Conservation (phyloP, 78 protist species). For the Pigoraptor vietnamica region DNA sequence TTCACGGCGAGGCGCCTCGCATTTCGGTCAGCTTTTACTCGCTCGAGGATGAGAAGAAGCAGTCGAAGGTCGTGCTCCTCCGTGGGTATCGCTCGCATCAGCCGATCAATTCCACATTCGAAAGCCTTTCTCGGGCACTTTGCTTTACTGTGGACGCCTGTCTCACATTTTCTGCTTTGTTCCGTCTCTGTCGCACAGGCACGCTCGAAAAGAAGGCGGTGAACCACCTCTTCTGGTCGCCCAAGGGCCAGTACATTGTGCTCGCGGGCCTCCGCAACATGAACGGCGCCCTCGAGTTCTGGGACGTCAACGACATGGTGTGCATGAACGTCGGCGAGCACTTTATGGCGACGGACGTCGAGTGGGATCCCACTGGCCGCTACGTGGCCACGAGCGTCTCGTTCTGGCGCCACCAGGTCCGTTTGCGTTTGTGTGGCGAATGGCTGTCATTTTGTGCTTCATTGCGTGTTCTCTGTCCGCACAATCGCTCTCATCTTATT, state of each 20-base stretch:
- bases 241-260: constrained; percentile 27
- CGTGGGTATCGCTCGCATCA: background rate
- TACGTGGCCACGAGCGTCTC: constrained; percentile 68
- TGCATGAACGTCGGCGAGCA: constrained; percentile 68
- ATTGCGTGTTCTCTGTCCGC: background rate
- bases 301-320: constrained; percentile 50
- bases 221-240: constrained; percentile 52
- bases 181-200: too few relatives aligned
- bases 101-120: too few relatives aligned
- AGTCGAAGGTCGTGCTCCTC: background rate
- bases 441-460: background rate
- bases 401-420: constrained; percentile 31
- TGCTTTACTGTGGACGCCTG: too few relatives aligned
- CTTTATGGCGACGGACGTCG: constrained; percentile 60
- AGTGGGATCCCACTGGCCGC: constrained; percentile 95
- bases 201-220: constrained; percentile 32
- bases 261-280: constrained; percentile 1
- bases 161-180: too few relatives aligned
- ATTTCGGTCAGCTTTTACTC: constrained; percentile 7
- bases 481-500: too few relatives aligned
- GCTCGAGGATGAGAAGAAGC: background rate
- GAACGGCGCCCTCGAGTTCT: constrained; percentile 58
- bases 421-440: background rate
- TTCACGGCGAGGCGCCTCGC: constrained; percentile 15
- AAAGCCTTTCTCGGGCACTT: too few relatives aligned